Percentiles rank a stretch among this genome's conserved stretches.
These are phyloP conservation scores for Stephania yunnanensis DNA, from an alignment of 164 flowering plant species.

Conservation along the genomic window DNA sequence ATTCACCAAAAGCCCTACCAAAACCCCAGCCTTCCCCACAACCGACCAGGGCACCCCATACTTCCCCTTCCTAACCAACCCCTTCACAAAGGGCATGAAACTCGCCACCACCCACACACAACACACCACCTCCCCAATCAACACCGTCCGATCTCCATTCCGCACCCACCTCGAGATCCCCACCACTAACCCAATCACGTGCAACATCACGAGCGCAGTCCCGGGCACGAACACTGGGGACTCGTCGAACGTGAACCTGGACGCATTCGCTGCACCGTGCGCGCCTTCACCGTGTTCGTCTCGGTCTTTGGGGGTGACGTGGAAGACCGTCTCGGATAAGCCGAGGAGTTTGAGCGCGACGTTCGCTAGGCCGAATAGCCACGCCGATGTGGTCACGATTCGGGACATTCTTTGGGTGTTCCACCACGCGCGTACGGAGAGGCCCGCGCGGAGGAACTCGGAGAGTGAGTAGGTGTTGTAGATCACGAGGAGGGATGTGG, in stretches of 20 bases:
- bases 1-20: slow-evolving; percentile 31
- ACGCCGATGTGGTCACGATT: slow-evolving; percentile 27
- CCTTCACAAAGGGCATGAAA: slow-evolving; percentile 45
- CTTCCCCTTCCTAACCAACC: slow-evolving; percentile 42
- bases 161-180: slow-evolving; percentile 14
- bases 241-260: slow-evolving; percentile 39
- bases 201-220: slow-evolving; percentile 32
- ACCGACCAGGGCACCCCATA: slow-evolving; percentile 49
- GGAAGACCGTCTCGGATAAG: slow-evolving; percentile 37
- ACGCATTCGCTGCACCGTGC: slow-evolving; percentile 4
- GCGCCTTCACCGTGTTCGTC: neutral
- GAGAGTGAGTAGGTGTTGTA: slow-evolving; percentile 26
- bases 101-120: slow-evolving; percentile 33
- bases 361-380: slow-evolving; percentile 32
- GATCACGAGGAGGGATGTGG: slow-evolving; percentile 22
- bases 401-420: slow-evolving; percentile 35
- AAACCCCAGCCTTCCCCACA: slow-evolving; percentile 30
- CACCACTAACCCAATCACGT: slow-evolving; percentile 26
- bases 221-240: slow-evolving; percentile 41
- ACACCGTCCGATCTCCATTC: neutral
- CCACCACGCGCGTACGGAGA: slow-evolving; percentile 47
- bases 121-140: slow-evolving; percentile 37
- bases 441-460: slow-evolving; percentile 28
- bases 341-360: slow-evolving; percentile 36
- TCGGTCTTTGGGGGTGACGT: slow-evolving; percentile 40